Evolutionary conservation across 306 rosid species (phyloP), one percentile per base, ranked within the genome.

Genomic region (Cucumis cinereus): DNA sequence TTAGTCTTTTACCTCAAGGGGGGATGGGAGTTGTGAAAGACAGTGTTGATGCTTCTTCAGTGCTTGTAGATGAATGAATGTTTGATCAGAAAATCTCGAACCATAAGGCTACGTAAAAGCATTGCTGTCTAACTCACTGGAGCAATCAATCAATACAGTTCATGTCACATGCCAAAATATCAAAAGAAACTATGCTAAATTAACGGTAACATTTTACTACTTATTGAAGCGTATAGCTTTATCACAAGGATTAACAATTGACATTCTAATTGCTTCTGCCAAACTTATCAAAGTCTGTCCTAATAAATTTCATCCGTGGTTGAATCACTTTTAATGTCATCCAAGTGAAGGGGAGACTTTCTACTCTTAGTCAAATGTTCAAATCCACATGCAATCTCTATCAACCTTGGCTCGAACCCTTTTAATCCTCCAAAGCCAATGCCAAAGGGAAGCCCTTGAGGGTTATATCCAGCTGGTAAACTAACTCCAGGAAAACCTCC

Each of bases 401-500:
- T 85, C 33, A 82, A 45, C 54, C 24, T 63, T 1, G 86, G 67
- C 52, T 82, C 84, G 0, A 80, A 80, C 13, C 84, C 88, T 15
- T 79, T 79, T 63, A 82, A 24, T 17, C 83, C 83, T 30, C 82
- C 85, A 35, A 85, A 82, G 43, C 41, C 41, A 4, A 82, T 79
- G 58, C 85, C 80, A 73, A 77, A 81, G 26, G 83, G 85, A 20
- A 52, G 47, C 3, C 82, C 83, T 0, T 77, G 2, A 24, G 59
- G 52, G 19, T 66, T 74, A 79, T 64, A 79, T 58, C 85, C 81
- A 43, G 82, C 83, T 0, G 83, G 85, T 3, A 82, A 83, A 75
- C 50, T 82, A 33, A 83, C 56, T 76, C 81, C 84, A 10, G 89
- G 89, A 60, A 64, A 82, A 45, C 86, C 84, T 60, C 81, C 86